A percentile compares a stretch with the other conserved stretches of the same genome.
Evolutionary conservation across 2,329 filamentous ascomycete genomes (phyloP).

Genomic region (Paecilomyces niveus): DNA sequence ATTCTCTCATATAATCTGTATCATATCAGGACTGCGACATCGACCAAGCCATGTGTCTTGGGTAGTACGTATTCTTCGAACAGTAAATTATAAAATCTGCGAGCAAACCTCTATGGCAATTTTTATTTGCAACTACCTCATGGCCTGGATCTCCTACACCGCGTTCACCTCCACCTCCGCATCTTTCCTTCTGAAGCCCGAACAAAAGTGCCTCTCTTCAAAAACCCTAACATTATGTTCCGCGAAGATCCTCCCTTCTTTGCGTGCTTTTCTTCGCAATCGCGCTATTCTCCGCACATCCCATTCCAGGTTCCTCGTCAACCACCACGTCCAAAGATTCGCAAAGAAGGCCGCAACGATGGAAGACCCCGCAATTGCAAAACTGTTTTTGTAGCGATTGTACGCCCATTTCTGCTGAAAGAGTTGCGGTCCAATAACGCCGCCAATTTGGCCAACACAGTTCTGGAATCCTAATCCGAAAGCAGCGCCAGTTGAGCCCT

Average conservation of each 20-base stretch:
- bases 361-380: constrained; percentile 30
- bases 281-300: constrained; percentile 28
- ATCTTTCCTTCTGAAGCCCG: neutral
- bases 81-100: too few relatives aligned
- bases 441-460: constrained; percentile 39
- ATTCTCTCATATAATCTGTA: too few relatives aligned
- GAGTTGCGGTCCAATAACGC: constrained; percentile 40
- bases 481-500: constrained; percentile 38
- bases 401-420: constrained; percentile 37
- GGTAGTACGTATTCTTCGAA: too few relatives aligned
- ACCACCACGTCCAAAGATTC: constrained; percentile 36
- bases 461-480: constrained; percentile 40
- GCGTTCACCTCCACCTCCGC: neutral
- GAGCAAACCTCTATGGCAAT: too few relatives aligned
- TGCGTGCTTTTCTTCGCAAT: constrained; percentile 21
- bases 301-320: constrained; percentile 35
- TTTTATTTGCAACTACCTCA: neutral
- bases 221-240: constrained; percentile 18
- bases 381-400: constrained; percentile 33
- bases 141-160: neutral
- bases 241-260: constrained; percentile 17
- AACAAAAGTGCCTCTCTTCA: constrained; percentile 3
- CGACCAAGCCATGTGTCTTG: too few relatives aligned
- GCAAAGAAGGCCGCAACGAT: constrained; percentile 30
- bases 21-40: too few relatives aligned